Base-by-base conservation (phyloP, 2,329 filamentous ascomycete species). In the Hymenoscyphus linearis region DNA sequence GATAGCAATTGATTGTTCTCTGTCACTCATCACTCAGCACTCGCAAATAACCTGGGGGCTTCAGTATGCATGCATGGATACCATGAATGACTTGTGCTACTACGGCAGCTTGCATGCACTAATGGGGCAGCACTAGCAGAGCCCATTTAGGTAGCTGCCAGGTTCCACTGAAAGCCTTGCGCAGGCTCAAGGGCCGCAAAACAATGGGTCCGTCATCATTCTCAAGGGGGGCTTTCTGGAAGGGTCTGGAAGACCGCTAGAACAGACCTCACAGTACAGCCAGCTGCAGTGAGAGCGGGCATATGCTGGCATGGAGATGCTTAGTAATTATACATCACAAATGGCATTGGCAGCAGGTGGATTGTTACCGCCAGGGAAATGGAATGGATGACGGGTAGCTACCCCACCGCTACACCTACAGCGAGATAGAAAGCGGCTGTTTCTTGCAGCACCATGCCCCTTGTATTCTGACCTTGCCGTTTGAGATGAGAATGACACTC, bases 121-220 rank as follows among this genome's bases (percentile, higher is more conserved):
- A 64, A 40, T 31, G 9, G 40, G 50, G n/a, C 52, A 55, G 22
- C 9, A 36, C 31, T 60, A 35, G 57, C 54, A 62, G 44, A 47
- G 36, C 25, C 22, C 10, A 13, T 58, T 60, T 55, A 60, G 59
- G 58, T 59, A 57, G 57, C 57, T 44, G 26, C 16, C 56, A 58
- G 55, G 66, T 69, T 65, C 25, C 67, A 70, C 67, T 52, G 64
- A 58, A 62, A 68, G 69, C 69, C 69, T 68, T 64, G 62, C 64
- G 36, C 54, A 66, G 66, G 65, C 68, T 69, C 61, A 64, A 50
- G 60, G 53, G 58, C 36, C 36, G 52, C 36, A 27, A 59, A 56
- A 62, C 44, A 66, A 61, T 65, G 63, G 59, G 52, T 58, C 55
- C 54, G 50, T 60, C 57, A 55, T 60, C 57, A 63, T 62, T 57